phyloP scores from a whole-genome alignment of 2,329 filamentous ascomycete species.

The Cercospora nicotianae region DNA sequence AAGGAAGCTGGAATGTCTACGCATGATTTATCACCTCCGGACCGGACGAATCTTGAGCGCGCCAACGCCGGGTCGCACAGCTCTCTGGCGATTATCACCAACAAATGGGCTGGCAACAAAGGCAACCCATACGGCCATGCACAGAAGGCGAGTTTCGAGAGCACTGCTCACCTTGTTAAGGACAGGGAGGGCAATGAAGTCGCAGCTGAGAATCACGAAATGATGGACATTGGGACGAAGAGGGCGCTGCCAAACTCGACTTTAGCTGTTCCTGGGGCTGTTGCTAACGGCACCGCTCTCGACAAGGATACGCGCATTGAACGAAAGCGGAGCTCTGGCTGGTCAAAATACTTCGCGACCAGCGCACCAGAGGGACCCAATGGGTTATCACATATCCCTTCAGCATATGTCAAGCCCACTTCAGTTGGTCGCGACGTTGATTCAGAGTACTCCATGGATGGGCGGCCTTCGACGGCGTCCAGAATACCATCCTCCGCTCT shows the following conservation, averaged over 20 bases:
- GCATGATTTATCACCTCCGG: slow-evolving; percentile 31
- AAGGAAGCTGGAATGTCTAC: slow-evolving; percentile 50
- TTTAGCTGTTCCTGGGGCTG: slow-evolving; percentile 24
- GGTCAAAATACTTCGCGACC: slow-evolving; percentile 42
- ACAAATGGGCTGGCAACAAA: slow-evolving; percentile 56
- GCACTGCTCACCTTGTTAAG: slow-evolving; percentile 61
- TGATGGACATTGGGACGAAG: slow-evolving; percentile 47
- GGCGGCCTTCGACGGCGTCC: slow-evolving; percentile 49
- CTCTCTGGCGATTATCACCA: slow-evolving; percentile 53
- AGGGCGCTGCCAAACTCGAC: slow-evolving; percentile 32
- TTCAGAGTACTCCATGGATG: slow-evolving; percentile 44
- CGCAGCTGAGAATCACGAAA: slow-evolving; percentile 45
- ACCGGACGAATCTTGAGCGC: slow-evolving; percentile 16
- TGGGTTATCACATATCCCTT: slow-evolving; percentile 37
- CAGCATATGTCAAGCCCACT: slow-evolving; percentile 40
- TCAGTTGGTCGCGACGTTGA: slow-evolving; percentile 50
- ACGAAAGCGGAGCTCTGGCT: slow-evolving; percentile 60
- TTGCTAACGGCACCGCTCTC: slow-evolving; percentile 27
- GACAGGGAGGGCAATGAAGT: slow-evolving; percentile 52
- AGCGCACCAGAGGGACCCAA: slow-evolving; percentile 41
- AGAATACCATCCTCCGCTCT: slow-evolving; percentile 59
- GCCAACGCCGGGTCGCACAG: slow-evolving; percentile 30
- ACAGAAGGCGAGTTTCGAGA: slow-evolving; percentile 58
- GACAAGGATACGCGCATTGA: slow-evolving; percentile 36
- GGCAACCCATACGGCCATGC: slow-evolving; percentile 46